Evolutionary conservation across 768 basidiomycete genomes (phyloP).

Genomic region (Lentinula edodes): DNA sequence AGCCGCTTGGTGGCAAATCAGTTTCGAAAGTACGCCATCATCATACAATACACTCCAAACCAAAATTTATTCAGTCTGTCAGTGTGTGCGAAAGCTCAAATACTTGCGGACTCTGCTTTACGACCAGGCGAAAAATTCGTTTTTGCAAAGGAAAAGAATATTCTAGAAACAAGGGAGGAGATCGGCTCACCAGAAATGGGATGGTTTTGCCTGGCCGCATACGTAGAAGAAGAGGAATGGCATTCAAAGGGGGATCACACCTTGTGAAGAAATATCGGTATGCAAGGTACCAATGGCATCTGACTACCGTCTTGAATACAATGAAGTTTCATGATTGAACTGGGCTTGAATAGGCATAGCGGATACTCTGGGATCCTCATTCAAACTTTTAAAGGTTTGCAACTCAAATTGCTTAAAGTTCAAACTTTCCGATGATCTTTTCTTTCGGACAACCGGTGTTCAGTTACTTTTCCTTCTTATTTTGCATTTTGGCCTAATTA

Average conservation of each 20-base stretch:
- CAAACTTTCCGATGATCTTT: not conserved
- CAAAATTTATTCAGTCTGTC: not conserved
- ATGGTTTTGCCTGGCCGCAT: slow-evolving; percentile 2
- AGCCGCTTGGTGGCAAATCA: slow-evolving; percentile 5
- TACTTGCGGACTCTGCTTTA: slow-evolving; percentile 2
- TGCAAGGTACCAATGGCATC: not conserved
- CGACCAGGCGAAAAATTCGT: not conserved
- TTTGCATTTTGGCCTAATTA: too few species aligned
- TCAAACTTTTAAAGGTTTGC: not conserved
- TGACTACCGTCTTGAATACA: not conserved
- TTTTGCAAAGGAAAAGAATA: not conserved
- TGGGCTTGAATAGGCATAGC: not conserved
- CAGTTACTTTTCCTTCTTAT: not conserved
- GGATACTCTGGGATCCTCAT: not conserved
- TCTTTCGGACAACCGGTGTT: not conserved
- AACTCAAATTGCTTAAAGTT: not conserved
- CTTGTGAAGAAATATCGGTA: not conserved
- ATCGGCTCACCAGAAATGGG: slow-evolving; percentile 4
- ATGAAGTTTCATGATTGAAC: not conserved
- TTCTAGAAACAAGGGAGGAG: slow-evolving; percentile 1
- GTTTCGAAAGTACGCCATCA: not conserved
- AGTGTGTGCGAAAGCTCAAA: slow-evolving; percentile 5
- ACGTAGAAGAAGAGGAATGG: slow-evolving; percentile 5
- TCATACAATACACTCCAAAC: not conserved
- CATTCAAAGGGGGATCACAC: slow-evolving; percentile 1